A percentile compares a stretch with the other conserved stretches of the same genome.
Conservation (phyloP, 441 rosid species). For the Gossypium gossypioides region DNA sequence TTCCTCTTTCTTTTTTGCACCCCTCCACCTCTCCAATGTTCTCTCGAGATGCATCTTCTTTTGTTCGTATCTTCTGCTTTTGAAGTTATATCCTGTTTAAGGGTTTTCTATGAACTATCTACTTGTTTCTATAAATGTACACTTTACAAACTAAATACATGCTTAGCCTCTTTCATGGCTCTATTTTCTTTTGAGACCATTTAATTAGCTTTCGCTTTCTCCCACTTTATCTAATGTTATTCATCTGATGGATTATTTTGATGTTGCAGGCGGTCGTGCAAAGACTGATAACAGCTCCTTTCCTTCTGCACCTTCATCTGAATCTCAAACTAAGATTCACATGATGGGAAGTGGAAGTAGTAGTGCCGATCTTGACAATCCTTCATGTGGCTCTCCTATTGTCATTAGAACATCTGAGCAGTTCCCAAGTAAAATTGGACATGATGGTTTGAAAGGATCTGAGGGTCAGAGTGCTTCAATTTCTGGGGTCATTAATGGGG, state of each 20-base stretch:
- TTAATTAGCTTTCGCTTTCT: slow-evolving; percentile 22
- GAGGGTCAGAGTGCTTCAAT: slow-evolving; percentile 25
- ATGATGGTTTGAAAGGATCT: slow-evolving; percentile 26
- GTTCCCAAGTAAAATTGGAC: slow-evolving; percentile 28
- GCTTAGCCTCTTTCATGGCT: background rate
- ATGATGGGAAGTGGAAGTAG: slow-evolving; percentile 26
- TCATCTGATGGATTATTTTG: slow-evolving; percentile 5
- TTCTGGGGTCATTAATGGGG: slow-evolving; percentile 23
- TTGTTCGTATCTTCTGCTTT: background rate
- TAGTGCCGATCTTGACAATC: slow-evolving; percentile 29
- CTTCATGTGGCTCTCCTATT: slow-evolving; percentile 36
- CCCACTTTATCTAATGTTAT: background rate
- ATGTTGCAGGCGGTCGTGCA: slow-evolving; percentile 26
- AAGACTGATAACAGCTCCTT: slow-evolving; percentile 15
- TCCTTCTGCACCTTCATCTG: slow-evolving; percentile 22
- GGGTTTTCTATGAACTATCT: background rate
- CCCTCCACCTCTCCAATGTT: background rate
- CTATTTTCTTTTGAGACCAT: background rate
- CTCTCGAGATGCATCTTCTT: background rate
- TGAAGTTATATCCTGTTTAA: background rate
- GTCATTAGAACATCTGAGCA: slow-evolving; percentile 31
- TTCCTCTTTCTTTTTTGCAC: background rate
- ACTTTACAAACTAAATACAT: background rate
- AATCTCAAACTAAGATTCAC: slow-evolving; percentile 25
- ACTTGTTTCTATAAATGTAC: background rate